phyloP scores from a whole-genome alignment of 1,139 yeast genomes.

The Scheffersomyces lignicola region DNA sequence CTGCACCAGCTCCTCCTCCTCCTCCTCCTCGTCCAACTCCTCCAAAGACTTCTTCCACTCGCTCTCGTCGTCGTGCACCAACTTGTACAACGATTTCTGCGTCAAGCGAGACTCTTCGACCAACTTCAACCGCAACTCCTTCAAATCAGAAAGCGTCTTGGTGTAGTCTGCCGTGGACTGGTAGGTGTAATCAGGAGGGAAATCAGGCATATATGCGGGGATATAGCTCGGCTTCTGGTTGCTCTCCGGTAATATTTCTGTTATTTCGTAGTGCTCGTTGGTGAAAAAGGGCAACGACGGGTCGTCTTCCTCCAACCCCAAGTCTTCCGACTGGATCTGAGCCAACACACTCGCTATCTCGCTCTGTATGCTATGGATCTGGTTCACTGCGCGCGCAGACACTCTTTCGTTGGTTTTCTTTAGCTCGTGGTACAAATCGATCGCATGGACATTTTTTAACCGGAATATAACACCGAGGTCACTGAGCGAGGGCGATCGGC shows the following conservation, averaged over 20 bases:
- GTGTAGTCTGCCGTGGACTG: slow-evolving; percentile 70
- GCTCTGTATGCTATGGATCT: slow-evolving; percentile 6
- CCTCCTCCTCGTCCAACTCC: slow-evolving; percentile 17
- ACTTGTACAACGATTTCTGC: slow-evolving; percentile 69
- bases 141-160: slow-evolving; percentile 68
- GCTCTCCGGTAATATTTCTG: slow-evolving; percentile 56
- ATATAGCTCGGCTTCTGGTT: slow-evolving; percentile 52
- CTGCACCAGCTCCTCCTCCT: slow-evolving; percentile 24
- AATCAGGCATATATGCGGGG: slow-evolving; percentile 76
- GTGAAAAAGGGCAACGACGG: slow-evolving; percentile 42
- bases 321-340: neutral
- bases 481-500: slow-evolving; percentile 55
- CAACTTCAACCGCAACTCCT: slow-evolving; percentile 63
- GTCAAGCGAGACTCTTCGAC: slow-evolving; percentile 81
- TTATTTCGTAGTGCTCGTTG: slow-evolving; percentile 50
- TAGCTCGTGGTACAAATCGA: slow-evolving; percentile 47
- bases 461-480: slow-evolving; percentile 56
- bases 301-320: slow-evolving; percentile 15
- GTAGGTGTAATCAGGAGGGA: slow-evolving; percentile 93
- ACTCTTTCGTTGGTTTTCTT: slow-evolving; percentile 8
- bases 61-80: slow-evolving; percentile 47
- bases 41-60: slow-evolving; percentile 33
- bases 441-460: slow-evolving; percentile 44
- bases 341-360: slow-evolving; percentile 6
- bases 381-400: neutral